These are phyloP conservation scores for Penicillium subrubescens DNA, from an alignment of 495 filamentous ascomycete genomes.

Conservation along the genomic window DNA sequence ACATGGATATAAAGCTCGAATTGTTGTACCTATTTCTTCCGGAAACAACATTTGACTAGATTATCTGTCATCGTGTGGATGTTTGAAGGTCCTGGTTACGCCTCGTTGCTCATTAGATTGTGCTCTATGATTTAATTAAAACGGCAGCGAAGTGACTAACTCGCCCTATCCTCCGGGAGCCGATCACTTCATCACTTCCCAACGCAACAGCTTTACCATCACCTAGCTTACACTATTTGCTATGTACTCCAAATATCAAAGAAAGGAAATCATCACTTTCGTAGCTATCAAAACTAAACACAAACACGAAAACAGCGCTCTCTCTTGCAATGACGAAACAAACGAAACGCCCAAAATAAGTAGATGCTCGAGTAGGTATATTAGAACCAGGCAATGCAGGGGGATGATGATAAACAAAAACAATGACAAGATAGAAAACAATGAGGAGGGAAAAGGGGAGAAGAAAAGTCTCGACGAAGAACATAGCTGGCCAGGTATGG, in stretches of 20 bases:
- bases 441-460: not conserved
- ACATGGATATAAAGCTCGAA: too few relatives aligned
- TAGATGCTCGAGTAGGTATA: conserved; percentile 28
- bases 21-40: too few relatives aligned
- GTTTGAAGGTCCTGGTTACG: too few relatives aligned
- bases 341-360: conserved; percentile 12
- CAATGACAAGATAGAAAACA: not conserved
- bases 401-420: not conserved
- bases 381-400: conserved; percentile 16
- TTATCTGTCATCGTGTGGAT: too few relatives aligned
- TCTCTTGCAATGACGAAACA: conserved; percentile 17
- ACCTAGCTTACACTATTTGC: not conserved
- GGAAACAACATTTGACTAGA: too few relatives aligned
- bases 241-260: not conserved
- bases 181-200: too few relatives aligned
- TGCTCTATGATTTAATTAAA: too few relatives aligned
- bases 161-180: too few relatives aligned
- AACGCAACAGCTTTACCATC: too few relatives aligned
- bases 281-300: conserved; percentile 14
- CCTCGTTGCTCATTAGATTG: too few relatives aligned
- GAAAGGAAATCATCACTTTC: conserved; percentile 18
- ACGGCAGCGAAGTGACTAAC: too few relatives aligned
- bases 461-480: not conserved
- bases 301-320: not conserved
- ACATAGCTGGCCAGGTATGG: not conserved